Evolutionary conservation across 306 rosid genomes (phyloP), one percentile per base, ranked within the genome.

Genomic region (Trifolium subterraneum): DNA sequence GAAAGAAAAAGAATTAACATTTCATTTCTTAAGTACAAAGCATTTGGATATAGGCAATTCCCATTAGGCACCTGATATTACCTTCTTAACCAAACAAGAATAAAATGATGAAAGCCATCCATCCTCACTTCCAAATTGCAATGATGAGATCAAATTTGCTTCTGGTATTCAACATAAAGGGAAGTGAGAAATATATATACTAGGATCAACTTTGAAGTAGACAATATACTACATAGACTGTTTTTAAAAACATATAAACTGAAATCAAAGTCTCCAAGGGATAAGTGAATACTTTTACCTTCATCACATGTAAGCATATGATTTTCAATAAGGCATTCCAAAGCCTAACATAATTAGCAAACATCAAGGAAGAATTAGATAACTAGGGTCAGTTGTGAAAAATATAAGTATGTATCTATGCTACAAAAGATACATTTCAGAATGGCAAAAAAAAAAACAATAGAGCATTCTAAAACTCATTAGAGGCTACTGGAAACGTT

Each of bases 301-400:
- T 94, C 99, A 74, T 92, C 92, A 4, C 87, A 87, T 33, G 97
- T 87, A 73, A 92, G 97, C 99, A 92, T 92, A 87, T 94, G 97
- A 85, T 92, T 94, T 72, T 94, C 93, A 83, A 92, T 69, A 31
- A 94, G 97, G 78, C 98, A 88, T 82, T 94, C 99, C 91, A 94
- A 79, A 60, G 99, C 99, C 99, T 94, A 83, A 79, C 69, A 84
- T 64, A 69, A 45, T 81, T 73, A 42, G 19, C 67, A 81, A 52
- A 75, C 51, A 38, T 39, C 68, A 69, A 81, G 73, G 31, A 68
- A 54, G 67, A 77, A 71, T 70, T 45, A 80, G 69, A 65, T 15
- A 39, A 65, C 56, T 4, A 10, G 45, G 9, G 11, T 50, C 66
- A 65, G 36, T 33, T 48, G 19, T 29, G 62, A 69, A 63, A 58